Conservation (phyloP, 2,329 filamentous ascomycete genomes). For the Aspergillus hiratsukae region DNA sequence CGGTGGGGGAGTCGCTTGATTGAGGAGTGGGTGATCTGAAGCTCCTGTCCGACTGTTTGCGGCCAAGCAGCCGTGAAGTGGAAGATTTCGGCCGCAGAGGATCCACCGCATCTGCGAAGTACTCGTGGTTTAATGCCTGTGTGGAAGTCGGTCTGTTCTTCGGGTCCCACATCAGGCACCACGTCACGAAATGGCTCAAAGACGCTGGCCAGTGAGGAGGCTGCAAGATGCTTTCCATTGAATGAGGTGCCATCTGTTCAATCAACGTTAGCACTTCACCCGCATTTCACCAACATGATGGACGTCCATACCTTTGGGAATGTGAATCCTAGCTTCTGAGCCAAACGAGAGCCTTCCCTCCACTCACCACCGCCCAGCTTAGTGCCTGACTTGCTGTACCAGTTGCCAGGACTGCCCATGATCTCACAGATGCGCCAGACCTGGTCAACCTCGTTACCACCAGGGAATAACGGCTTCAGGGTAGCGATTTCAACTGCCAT, state of each 20-base stretch:
- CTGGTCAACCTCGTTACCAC: conserved; percentile 96
- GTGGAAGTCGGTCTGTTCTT: conserved; percentile 85
- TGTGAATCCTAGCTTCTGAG: conserved; percentile 94
- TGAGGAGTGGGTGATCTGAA: conserved; percentile 62
- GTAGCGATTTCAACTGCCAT: conserved; percentile 99
- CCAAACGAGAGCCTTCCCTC: conserved; percentile 88
- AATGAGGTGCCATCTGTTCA: conserved; percentile 84
- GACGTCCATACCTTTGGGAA: conserved; percentile 67
- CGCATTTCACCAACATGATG: conserved; percentile 8
- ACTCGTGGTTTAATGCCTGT: conserved; percentile 92
- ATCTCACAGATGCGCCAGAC: conserved; percentile 99
- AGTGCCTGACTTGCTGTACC: conserved; percentile 87
- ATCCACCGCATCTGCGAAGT: conserved; percentile 88
- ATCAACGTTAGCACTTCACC: conserved; percentile 5
- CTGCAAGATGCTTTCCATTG: conserved; percentile 90
- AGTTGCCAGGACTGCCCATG: conserved; percentile 97
- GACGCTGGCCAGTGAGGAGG: conserved; percentile 86
- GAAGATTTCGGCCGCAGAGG: conserved; percentile 89
- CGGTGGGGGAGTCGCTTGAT: conserved; percentile 51
- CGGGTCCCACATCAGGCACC: conserved; percentile 99
- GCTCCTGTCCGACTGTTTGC: conserved; percentile 82
- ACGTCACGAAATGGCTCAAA: conserved; percentile 89
- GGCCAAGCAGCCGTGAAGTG: conserved; percentile 74
- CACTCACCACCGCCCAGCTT: conserved; percentile 94
- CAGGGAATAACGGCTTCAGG: conserved; percentile 91